Evolutionary conservation across 345 rosid genomes (phyloP).

Genomic region (Turnera subulata): DNA sequence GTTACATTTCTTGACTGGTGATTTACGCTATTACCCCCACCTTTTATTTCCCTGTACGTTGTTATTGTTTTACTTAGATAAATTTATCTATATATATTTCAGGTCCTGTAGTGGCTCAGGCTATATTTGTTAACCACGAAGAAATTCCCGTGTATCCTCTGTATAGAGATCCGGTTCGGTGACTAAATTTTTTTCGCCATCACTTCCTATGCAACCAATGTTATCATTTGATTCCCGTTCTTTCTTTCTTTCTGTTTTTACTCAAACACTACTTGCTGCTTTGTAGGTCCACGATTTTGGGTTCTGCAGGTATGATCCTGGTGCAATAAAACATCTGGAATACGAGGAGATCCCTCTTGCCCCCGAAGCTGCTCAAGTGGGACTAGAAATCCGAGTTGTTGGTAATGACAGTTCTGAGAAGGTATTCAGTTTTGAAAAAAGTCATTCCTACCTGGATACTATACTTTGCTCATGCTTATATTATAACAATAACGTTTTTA

Average conservation of each 20-base stretch:
- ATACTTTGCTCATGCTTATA: no score
- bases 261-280: constrained; percentile 4
- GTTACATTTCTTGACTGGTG: neutral
- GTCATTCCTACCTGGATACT: no score
- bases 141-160: constrained; percentile 78
- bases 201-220: neutral
- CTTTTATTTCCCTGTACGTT: neutral
- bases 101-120: constrained; percentile 98
- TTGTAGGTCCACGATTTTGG: constrained; percentile 96
- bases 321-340: constrained; percentile 63
- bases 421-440: no score
- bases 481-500: neutral
- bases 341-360: constrained; percentile 97
- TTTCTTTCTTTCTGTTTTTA: neutral
- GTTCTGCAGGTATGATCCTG: constrained; percentile 82
- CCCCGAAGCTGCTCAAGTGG: constrained; percentile 89
- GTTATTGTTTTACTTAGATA: no score
- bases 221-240: neutral
- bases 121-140: constrained; percentile 87
- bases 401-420: constrained; percentile 98
- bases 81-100: no score
- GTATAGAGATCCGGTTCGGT: constrained; percentile 86
- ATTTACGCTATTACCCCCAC: neutral
- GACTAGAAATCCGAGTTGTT: constrained; percentile 90
- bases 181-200: neutral